phyloP scores from a whole-genome alignment of 352 stramenopile species.

The Globisporangium okanoganense region DNA sequence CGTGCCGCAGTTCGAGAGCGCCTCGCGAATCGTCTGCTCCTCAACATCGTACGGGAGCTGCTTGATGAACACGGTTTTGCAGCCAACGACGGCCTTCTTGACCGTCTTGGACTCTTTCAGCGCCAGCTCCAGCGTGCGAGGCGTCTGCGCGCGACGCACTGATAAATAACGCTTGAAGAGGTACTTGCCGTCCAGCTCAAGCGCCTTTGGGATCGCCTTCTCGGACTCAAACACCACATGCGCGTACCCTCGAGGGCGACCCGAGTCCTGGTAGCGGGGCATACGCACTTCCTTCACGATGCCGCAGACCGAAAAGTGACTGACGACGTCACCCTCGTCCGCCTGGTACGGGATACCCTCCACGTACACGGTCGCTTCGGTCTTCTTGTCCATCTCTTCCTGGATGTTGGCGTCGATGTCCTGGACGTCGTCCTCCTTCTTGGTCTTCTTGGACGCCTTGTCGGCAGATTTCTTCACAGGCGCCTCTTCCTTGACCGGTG shows the following conservation, averaged over 20 bases:
- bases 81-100: slow-evolving; percentile 77
- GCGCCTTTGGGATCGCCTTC: slow-evolving; percentile 64
- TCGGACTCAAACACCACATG: slow-evolving; percentile 90
- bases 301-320: slow-evolving; percentile 84
- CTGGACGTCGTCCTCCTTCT: slow-evolving; percentile 19
- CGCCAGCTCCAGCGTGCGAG: slow-evolving; percentile 63
- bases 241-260: slow-evolving; percentile 87
- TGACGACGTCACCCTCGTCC: slow-evolving; percentile 87
- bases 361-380: slow-evolving; percentile 89
- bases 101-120: slow-evolving; percentile 62
- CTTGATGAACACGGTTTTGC: slow-evolving; percentile 92
- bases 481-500: slow-evolving; percentile 39
- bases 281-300: slow-evolving; percentile 94
- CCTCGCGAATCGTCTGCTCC: slow-evolving; percentile 78
- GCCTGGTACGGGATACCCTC: slow-evolving; percentile 94
- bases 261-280: slow-evolving; percentile 91
- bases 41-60: slow-evolving; percentile 93
- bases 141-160: slow-evolving; percentile 76
- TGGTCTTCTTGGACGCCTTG: slow-evolving; percentile 18
- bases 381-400: slow-evolving; percentile 70
- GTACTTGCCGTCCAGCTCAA: slow-evolving; percentile 88
- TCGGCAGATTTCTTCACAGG: slow-evolving; percentile 5
- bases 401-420: slow-evolving; percentile 26
- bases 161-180: slow-evolving; percentile 89
- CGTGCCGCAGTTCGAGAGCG: slow-evolving; percentile 83